Conservation (phyloP, 2,329 filamentous ascomycete species). For the Diaporthe humulicola region DNA sequence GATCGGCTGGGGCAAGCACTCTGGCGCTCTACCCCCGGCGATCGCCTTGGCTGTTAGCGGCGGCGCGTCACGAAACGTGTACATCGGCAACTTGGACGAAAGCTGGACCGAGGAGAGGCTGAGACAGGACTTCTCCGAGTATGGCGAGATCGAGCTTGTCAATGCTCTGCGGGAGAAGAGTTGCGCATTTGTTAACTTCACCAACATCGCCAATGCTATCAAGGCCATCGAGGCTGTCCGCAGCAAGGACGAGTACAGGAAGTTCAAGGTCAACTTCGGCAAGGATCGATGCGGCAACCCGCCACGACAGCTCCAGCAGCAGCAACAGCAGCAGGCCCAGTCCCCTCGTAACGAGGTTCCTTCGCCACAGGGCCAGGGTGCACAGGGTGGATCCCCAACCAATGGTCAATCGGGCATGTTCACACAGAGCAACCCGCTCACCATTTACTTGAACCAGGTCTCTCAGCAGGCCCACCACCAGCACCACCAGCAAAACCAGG, state of each 20-base stretch:
- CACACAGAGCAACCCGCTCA: slow-evolving; percentile 89
- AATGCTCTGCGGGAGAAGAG: slow-evolving; percentile 98
- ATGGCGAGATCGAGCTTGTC: slow-evolving; percentile 96
- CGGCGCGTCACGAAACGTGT: slow-evolving; percentile 97
- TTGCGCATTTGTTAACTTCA: slow-evolving; percentile 99
- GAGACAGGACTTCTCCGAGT: slow-evolving; percentile 96
- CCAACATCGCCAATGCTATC: slow-evolving; percentile 99
- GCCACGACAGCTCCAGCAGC: slow-evolving; percentile 83
- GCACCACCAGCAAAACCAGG: slow-evolving; percentile 81
- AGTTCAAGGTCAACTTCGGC: slow-evolving; percentile 99
- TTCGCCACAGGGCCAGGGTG: slow-evolving; percentile 71
- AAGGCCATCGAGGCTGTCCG: slow-evolving; percentile 98
- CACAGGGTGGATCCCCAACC: slow-evolving; percentile 69
- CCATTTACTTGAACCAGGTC: slow-evolving; percentile 91
- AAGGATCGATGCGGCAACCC: slow-evolving; percentile 98
- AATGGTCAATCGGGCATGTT: slow-evolving; percentile 76
- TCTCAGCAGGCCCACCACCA: slow-evolving; percentile 74
- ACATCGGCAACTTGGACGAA: slow-evolving; percentile 97
- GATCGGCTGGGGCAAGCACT: slow-evolving; percentile 99
- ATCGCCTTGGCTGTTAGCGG: slow-evolving; percentile 97
- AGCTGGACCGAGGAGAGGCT: slow-evolving; percentile 97
- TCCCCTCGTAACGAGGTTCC: slow-evolving; percentile 75
- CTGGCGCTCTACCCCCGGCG: slow-evolving; percentile 92
- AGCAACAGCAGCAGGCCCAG: slow-evolving; percentile 66
- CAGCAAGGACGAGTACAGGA: slow-evolving; percentile 94